A percentile compares a stretch with the other conserved stretches of the same genome.
phyloP scores from a whole-genome alignment of 176 grass and related monocot genomes.

The Ananas comosus region DNA sequence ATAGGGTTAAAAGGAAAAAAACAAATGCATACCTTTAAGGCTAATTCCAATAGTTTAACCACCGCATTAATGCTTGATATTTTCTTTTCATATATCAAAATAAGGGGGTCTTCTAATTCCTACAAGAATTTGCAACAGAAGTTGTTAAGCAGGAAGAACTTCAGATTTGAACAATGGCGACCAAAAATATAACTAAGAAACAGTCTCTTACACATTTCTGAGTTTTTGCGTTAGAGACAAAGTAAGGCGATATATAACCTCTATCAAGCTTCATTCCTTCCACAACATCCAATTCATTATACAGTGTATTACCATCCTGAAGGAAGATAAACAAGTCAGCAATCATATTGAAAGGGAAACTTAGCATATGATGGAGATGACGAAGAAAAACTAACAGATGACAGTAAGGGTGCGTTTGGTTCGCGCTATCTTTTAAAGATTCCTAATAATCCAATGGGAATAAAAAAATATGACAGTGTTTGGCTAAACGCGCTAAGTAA shows the following conservation, averaged over 20 bases:
- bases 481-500: too few species aligned
- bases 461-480: too few species aligned
- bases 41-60: constrained; percentile 81
- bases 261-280: constrained; percentile 98
- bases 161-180: not conserved
- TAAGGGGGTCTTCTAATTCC: constrained; percentile 88
- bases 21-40: constrained; percentile 50
- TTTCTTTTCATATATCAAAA: constrained; percentile 99
- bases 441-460: too few species aligned
- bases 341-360: not conserved
- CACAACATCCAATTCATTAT: constrained; percentile 95
- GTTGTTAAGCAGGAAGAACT: constrained; percentile 1
- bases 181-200: constrained; percentile 8
- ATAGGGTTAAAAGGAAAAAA: not conserved
- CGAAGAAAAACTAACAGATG: not conserved
- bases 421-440: too few species aligned
- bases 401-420: too few species aligned
- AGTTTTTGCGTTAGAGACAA: constrained; percentile 80
- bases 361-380: not conserved
- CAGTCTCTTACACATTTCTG: constrained; percentile 87
- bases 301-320: constrained; percentile 88
- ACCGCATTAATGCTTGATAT: constrained; percentile 59
- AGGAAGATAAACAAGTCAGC: not conserved
- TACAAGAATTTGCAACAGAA: constrained; percentile 13
- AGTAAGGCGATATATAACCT: constrained; percentile 97